A percentile compares a stretch with the other conserved stretches of the same genome.
Evolutionary conservation across 179 eudicot genomes (phyloP).

Genomic region (Actinidia chinensis): DNA sequence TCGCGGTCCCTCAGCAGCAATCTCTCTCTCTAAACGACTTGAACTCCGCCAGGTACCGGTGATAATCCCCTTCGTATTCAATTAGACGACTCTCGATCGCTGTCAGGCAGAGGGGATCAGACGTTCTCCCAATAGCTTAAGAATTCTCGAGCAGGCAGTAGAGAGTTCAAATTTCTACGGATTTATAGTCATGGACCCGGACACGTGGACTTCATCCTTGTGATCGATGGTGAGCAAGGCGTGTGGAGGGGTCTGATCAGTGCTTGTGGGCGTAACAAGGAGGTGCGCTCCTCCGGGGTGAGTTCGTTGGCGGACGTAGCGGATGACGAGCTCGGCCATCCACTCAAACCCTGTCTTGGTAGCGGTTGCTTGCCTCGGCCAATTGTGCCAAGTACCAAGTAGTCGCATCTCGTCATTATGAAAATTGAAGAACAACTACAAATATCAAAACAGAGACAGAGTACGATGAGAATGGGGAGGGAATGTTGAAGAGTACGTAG

Average conservation of each 20-base stretch:
- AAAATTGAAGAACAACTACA: no score
- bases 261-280: slow-evolving; percentile 68
- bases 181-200: slow-evolving; percentile 13
- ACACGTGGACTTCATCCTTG: slow-evolving; percentile 11
- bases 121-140: slow-evolving; percentile 32
- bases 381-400: slow-evolving; percentile 58
- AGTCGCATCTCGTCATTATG: slow-evolving; percentile 40
- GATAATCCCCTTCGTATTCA: slow-evolving; percentile 23
- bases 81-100: slow-evolving; percentile 45
- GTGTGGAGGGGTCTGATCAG: slow-evolving; percentile 45
- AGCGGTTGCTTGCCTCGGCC: slow-evolving; percentile 70
- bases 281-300: slow-evolving; percentile 64
- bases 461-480: no score
- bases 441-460: no score
- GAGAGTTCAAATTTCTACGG: slow-evolving; percentile 17
- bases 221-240: slow-evolving; percentile 45
- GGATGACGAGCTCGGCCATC: slow-evolving; percentile 56
- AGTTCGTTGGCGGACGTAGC: slow-evolving; percentile 45
- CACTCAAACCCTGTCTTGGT: slow-evolving; percentile 63
- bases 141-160: slow-evolving; percentile 29
- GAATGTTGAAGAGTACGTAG: no score
- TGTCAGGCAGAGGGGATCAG: slow-evolving; percentile 34
- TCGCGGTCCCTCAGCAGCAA: slow-evolving; percentile 20
- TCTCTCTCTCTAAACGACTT: slow-evolving; percentile 19
- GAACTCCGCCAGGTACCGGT: slow-evolving; percentile 26